Evolutionary conservation across 2,329 filamentous ascomycete genomes (phyloP), one percentile per base, ranked within the genome.

Genomic region (Aspergillus sp.): DNA sequence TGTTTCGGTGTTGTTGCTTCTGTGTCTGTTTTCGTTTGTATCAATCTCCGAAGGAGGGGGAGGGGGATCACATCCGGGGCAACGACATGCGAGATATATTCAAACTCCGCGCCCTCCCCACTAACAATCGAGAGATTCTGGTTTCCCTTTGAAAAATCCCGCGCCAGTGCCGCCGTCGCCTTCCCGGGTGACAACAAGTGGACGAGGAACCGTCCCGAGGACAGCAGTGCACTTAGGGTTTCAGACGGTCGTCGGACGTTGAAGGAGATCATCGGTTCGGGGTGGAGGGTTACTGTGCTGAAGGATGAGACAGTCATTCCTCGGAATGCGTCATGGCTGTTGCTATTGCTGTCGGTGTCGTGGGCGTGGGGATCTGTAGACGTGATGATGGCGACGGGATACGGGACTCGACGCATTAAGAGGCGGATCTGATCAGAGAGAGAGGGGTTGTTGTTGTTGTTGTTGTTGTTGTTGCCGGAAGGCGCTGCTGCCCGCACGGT

Each of bases 271-370:
- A 78, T 69, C 0, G 80, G 77, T 1, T 59, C 52, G 1, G 80
- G 80, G 29, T 69, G 58, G 3, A 83, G 64, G 0, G 77, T 74
- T 9, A 83, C 76, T 3, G 78, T 79, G 50, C 67, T 80, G 62
- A 83, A 76, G 1, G 79, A 82, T 3, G 80, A 83, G 30, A 83
- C 75, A 6, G 78, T 81, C 54, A 80, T 77, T 38, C 74, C 78
- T 33, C 71, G 67, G 51, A 69, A 70, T 8, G 58, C 57, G 36
- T 54, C 48, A 27, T 59, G 48, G 41, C 53, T 36, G n/a, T 51
- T 51, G 12, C 55, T 54, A 19, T 39, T 19, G 7, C 26, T 39
- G 19, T 39, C 12, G 36, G 5, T 19, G 19, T 27, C 26, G 2
- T 7, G n/a, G 36, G 19, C 10, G 29, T 57, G 56, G 33, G 66